These are phyloP conservation scores for Penicillium silybi DNA, from an alignment of 495 filamentous ascomycete species.

Conservation along the genomic window DNA sequence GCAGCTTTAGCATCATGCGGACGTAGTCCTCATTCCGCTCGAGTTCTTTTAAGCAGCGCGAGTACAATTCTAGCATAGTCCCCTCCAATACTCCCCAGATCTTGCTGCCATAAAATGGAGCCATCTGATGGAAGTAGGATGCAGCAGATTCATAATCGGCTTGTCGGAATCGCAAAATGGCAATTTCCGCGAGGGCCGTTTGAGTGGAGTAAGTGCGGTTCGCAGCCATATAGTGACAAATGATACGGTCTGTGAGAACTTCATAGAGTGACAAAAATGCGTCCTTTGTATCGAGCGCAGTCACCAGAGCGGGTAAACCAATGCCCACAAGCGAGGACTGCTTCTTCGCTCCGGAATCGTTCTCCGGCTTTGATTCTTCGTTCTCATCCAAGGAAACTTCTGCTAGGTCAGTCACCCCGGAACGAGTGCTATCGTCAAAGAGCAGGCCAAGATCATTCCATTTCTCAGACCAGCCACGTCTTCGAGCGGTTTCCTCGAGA, in stretches of 20 bases:
- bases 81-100: conserved; percentile 78
- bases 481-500: conserved; percentile 68
- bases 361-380: conserved; percentile 11
- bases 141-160: conserved; percentile 69
- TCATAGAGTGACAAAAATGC: conserved; percentile 61
- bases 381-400: conserved; percentile 40
- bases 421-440: conserved; percentile 48
- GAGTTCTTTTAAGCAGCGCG: conserved; percentile 76
- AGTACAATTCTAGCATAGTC: conserved; percentile 80
- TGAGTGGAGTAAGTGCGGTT: conserved; percentile 72
- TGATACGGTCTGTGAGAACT: conserved; percentile 63
- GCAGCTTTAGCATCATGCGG: conserved; percentile 64
- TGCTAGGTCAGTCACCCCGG: conserved; percentile 48
- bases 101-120: conserved; percentile 75
- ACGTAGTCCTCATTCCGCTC: conserved; percentile 75
- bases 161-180: conserved; percentile 70
- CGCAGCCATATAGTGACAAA: conserved; percentile 73
- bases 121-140: conserved; percentile 74
- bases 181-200: conserved; percentile 77
- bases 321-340: conserved; percentile 36
- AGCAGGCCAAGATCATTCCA: conserved; percentile 61
- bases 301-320: conserved; percentile 25
- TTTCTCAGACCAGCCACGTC: conserved; percentile 71
- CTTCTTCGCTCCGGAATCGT: conserved; percentile 35
- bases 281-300: conserved; percentile 30